These are phyloP conservation scores for Camellia japonica DNA, from an alignment of 148 eudicot species.

Conservation along the genomic window DNA sequence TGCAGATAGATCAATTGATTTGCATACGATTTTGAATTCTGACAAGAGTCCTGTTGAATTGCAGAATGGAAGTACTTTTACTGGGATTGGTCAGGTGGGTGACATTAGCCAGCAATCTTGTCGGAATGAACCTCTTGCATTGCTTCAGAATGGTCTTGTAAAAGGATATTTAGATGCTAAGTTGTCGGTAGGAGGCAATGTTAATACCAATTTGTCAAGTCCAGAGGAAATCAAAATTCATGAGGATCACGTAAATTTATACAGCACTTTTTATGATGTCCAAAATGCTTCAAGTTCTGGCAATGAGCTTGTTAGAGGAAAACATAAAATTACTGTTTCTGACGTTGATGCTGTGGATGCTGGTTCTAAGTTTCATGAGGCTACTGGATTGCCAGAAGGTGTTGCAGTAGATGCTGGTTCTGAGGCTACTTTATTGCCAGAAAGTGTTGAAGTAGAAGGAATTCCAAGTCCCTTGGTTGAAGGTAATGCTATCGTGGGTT, in stretches of 20 bases:
- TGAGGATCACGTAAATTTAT: constrained; percentile 4
- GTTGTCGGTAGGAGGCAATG: constrained; percentile 17
- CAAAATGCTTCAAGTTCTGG: constrained; percentile 25
- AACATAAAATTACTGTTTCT: constrained; percentile 17
- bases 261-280: constrained; percentile 5
- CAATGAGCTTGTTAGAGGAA: constrained; percentile 18
- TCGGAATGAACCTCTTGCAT: constrained; percentile 19
- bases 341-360: constrained; percentile 14
- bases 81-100: constrained; percentile 16
- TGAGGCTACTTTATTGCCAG: constrained; percentile 21
- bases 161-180: constrained; percentile 27
- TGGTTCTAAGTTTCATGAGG: constrained; percentile 17
- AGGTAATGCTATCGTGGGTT: constrained; percentile 8
- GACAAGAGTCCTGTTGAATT: constrained; percentile 19
- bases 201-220: constrained; percentile 1
- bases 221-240: constrained; percentile 16
- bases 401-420: constrained; percentile 15
- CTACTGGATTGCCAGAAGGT: constrained; percentile 20
- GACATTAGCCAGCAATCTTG: constrained; percentile 21
- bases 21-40: constrained; percentile 21
- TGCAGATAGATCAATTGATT: constrained; percentile 21
- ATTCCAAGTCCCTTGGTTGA: constrained; percentile 13
- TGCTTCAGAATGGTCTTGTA: constrained; percentile 19
- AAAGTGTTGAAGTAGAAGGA: constrained; percentile 24
- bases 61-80: constrained; percentile 17